Conservation (phyloP, 2,329 filamentous ascomycete species). For the Calcarisporium arbuscula region DNA sequence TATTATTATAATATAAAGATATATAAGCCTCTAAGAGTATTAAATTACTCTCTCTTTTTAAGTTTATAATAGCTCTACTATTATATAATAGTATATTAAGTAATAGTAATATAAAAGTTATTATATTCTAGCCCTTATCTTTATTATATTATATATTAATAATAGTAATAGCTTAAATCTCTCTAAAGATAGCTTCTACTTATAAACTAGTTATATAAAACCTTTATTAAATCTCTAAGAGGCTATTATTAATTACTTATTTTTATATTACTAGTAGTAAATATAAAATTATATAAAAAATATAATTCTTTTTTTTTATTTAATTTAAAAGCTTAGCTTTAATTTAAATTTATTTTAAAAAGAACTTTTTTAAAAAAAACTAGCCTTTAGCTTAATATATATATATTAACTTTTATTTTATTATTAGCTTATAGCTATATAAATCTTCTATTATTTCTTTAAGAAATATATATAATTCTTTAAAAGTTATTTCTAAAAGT, state of each 20-base stretch:
- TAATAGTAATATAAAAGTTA: too few relatives aligned
- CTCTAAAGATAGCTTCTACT: too few relatives aligned
- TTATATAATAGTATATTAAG: too few relatives aligned
- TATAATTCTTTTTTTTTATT: not conserved
- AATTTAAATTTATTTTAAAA: constrained; percentile 2
- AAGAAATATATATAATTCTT: constrained; percentile 1
- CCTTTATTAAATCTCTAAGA: too few relatives aligned
- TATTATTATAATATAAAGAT: not conserved
- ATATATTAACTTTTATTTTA: not conserved
- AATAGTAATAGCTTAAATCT: too few relatives aligned
- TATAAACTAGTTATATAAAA: too few relatives aligned
- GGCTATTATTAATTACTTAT: constrained; percentile 2
- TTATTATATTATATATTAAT: too few relatives aligned
- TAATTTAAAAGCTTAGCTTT: constrained; percentile 2
- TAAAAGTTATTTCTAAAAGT: too few relatives aligned
- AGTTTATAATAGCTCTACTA: too few relatives aligned
- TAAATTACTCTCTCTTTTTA: too few relatives aligned
- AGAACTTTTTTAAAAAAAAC: not conserved
- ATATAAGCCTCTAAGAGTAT: too few relatives aligned
- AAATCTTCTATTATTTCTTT: constrained; percentile 1
- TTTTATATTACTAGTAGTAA: not conserved
- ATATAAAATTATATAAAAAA: not conserved
- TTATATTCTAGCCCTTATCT: too few relatives aligned
- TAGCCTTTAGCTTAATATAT: not conserved
- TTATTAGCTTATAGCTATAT: not conserved